Percentiles rank a stretch among this genome's conserved stretches.
Conservation (phyloP, 805 yeast genomes). For the Candida ipomoeae region DNA sequence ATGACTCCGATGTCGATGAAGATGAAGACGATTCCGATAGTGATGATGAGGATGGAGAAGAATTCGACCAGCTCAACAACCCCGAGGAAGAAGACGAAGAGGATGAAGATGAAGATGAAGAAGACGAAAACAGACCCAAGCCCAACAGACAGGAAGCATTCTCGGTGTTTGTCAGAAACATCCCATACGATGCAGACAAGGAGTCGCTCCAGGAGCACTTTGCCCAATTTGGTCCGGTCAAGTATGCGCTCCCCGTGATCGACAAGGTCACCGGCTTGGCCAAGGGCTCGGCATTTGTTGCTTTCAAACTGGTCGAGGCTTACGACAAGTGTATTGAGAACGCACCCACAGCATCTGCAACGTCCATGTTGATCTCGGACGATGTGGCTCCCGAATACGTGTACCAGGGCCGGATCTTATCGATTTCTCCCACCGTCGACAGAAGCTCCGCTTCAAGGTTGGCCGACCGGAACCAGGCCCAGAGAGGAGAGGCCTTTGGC, state of each 20-base stretch:
- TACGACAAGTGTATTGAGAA: slow-evolving; percentile 64
- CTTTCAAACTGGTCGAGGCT: slow-evolving; percentile 61
- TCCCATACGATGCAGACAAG: slow-evolving; percentile 89
- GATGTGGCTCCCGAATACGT: slow-evolving; percentile 88
- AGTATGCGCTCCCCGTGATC: slow-evolving; percentile 89
- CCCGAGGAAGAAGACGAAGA: slow-evolving; percentile 32
- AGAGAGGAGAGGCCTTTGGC: slow-evolving; percentile 74
- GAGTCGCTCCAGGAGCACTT: slow-evolving; percentile 79
- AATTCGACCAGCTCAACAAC: slow-evolving; percentile 20
- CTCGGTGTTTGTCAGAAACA: slow-evolving; percentile 83
- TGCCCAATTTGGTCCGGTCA: slow-evolving; percentile 75
- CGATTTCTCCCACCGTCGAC: slow-evolving; percentile 80
- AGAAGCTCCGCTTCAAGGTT: slow-evolving; percentile 74
- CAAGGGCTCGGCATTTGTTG: slow-evolving; percentile 93
- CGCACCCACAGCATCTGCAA: slow-evolving; percentile 67
- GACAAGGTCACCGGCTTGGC: slow-evolving; percentile 85
- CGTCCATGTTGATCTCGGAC: slow-evolving; percentile 79
- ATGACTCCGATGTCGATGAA: slow-evolving; percentile 32
- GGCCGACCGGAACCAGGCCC: slow-evolving; percentile 66
- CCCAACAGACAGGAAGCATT: slow-evolving; percentile 62
- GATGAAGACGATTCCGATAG: slow-evolving; percentile 28
- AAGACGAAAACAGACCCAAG: slow-evolving; percentile 30
- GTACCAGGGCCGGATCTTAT: slow-evolving; percentile 85
- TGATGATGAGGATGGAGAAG: slow-evolving; percentile 31
- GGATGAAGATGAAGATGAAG: slow-evolving; percentile 18